Conservation (phyloP, 306 rosid species). For the Medicago lupulina region DNA sequence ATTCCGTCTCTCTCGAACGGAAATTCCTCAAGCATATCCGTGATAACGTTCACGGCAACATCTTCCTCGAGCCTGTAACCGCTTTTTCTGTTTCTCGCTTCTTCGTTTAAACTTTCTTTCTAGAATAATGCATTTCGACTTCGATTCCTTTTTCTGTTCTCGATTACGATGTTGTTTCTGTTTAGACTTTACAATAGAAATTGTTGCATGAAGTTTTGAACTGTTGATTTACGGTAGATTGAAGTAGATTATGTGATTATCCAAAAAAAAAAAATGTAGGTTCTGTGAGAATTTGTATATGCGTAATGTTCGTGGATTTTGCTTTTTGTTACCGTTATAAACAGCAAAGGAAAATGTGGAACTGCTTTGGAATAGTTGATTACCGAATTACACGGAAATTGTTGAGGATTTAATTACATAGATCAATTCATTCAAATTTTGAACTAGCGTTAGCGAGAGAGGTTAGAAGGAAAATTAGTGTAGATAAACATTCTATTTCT, state of each 20-base stretch:
- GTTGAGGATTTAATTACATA: constrained; percentile 5
- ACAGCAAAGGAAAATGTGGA: constrained; percentile 13
- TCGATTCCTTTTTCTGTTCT: neutral
- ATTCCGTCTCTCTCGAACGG: constrained; percentile 47
- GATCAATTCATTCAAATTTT: constrained; percentile 5
- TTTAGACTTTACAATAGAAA: neutral
- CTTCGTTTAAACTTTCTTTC: neutral
- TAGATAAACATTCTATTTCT: neutral
- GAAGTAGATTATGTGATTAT: too few species aligned
- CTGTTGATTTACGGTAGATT: neutral
- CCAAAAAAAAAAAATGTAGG: too few species aligned
- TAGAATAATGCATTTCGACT: constrained; percentile 16
- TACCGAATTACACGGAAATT: neutral
- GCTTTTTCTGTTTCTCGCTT: constrained; percentile 19
- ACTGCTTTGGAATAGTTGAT: constrained; percentile 5
- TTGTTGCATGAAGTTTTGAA: neutral
- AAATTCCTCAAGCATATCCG: constrained; percentile 57
- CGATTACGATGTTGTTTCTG: neutral
- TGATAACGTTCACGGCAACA: constrained; percentile 76
- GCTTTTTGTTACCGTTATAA: constrained; percentile 14
- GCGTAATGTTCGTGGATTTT: neutral
- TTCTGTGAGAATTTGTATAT: neutral
- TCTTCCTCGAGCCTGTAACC: constrained; percentile 70
- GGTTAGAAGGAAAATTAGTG: neutral
- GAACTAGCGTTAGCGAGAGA: neutral